Evolutionary conservation across 257 asterid genomes (phyloP).

Genomic region (Solanum appendiculatum): DNA sequence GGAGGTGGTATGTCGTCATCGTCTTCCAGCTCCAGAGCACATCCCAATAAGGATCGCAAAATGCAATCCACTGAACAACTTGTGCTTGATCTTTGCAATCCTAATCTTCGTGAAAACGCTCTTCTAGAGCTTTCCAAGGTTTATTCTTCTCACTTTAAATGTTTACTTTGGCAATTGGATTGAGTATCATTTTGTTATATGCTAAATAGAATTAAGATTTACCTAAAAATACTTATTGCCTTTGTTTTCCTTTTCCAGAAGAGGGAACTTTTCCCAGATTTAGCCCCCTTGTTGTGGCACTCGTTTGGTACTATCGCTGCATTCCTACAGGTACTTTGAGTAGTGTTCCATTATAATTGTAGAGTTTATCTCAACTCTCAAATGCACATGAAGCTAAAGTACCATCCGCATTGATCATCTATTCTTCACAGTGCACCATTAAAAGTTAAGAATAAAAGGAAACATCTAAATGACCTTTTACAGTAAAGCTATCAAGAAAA

Average conservation of each 20-base stretch:
- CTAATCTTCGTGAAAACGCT: conserved; percentile 12
- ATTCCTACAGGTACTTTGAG: conserved; percentile 25
- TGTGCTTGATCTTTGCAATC: conserved; percentile 13
- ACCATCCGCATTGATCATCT: not conserved
- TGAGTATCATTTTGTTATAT: not conserved
- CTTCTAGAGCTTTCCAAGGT: conserved; percentile 16
- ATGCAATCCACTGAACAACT: conserved; percentile 47
- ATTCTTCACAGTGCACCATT: not conserved
- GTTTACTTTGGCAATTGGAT: not conserved
- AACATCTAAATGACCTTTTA: not conserved
- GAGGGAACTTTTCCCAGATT: conserved; percentile 1
- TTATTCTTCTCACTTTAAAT: not conserved
- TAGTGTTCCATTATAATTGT: not conserved
- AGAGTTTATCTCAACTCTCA: not conserved
- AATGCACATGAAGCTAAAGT: not conserved
- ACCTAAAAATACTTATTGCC: not conserved
- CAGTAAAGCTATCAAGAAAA: not conserved
- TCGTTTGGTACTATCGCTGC: conserved; percentile 26
- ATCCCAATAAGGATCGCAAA: conserved; percentile 39
- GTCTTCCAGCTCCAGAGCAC: conserved; percentile 4
- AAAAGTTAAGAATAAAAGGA: not conserved
- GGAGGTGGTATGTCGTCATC: not conserved
- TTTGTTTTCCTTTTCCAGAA: not conserved
- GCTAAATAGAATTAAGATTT: not conserved
- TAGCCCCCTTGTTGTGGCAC: conserved; percentile 24